Conservation (phyloP, 2,329 filamentous ascomycete genomes). For the Lojkania enalia region DNA sequence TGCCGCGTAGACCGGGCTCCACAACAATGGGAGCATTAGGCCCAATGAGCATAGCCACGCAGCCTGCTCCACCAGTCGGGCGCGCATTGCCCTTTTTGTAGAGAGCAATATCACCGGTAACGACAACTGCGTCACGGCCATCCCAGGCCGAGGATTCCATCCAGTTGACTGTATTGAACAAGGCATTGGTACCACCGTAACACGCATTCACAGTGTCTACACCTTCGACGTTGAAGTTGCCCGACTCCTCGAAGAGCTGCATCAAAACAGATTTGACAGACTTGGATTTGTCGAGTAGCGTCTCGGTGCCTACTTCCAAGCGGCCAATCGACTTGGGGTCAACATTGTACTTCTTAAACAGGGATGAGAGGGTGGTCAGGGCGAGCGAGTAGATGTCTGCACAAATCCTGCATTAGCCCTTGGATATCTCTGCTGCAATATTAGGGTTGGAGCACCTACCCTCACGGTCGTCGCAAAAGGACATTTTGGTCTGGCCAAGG, state of each 20-base stretch:
- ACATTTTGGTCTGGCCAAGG: slow-evolving; percentile 59
- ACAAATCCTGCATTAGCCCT: slow-evolving; percentile 17
- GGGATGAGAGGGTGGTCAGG: slow-evolving; percentile 56
- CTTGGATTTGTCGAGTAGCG: slow-evolving; percentile 59
- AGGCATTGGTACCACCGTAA: slow-evolving; percentile 59
- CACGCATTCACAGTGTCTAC: slow-evolving; percentile 59
- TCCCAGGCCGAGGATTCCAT: slow-evolving; percentile 59
- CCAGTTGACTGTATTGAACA: slow-evolving; percentile 60
- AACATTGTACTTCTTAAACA: slow-evolving; percentile 57
- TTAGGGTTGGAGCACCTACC: slow-evolving; percentile 32
- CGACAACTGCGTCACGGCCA: slow-evolving; percentile 56
- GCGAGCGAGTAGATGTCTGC: slow-evolving; percentile 59
- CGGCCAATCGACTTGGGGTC: slow-evolving; percentile 56
- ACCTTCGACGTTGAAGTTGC: slow-evolving; percentile 58
- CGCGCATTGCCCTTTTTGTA: slow-evolving; percentile 59
- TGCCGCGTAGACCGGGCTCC: slow-evolving; percentile 55
- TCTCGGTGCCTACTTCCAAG: slow-evolving; percentile 59
- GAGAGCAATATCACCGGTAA: slow-evolving; percentile 57
- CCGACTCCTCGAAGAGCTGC: slow-evolving; percentile 56
- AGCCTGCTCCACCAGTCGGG: slow-evolving; percentile 57
- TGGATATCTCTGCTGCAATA: not conserved
- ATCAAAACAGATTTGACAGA: slow-evolving; percentile 59
- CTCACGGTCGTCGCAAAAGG: slow-evolving; percentile 59
- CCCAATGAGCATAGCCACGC: slow-evolving; percentile 58
- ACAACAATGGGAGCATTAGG: slow-evolving; percentile 55